These are phyloP conservation scores for Pseudogymnoascus sp. DNA, from an alignment of 2,329 filamentous ascomycete genomes.

Conservation along the genomic window DNA sequence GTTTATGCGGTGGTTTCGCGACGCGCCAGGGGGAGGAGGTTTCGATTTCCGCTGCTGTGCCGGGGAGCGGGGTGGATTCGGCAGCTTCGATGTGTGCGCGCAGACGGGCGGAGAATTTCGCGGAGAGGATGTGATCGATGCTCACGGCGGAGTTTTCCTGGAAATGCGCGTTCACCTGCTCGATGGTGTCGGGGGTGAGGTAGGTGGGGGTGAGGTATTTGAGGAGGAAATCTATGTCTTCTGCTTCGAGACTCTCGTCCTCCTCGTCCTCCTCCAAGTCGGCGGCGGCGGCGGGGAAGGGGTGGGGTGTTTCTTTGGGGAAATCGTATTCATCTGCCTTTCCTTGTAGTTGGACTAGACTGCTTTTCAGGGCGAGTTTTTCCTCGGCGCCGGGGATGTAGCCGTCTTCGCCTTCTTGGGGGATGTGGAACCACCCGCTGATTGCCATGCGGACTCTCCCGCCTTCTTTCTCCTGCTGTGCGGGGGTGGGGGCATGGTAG, in stretches of 20 bases:
- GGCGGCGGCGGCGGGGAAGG: slow-evolving; percentile 23
- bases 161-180: slow-evolving; percentile 73
- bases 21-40: slow-evolving; percentile 58
- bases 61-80: slow-evolving; percentile 43
- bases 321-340: slow-evolving; percentile 84
- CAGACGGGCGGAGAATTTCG: slow-evolving; percentile 68
- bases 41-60: slow-evolving; percentile 48
- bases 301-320: slow-evolving; percentile 54
- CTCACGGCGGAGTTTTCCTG: slow-evolving; percentile 76
- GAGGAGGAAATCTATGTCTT: slow-evolving; percentile 81
- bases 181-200: slow-evolving; percentile 82
- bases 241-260: slow-evolving; percentile 57
- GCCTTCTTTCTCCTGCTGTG: slow-evolving; percentile 58
- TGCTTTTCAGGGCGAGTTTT: slow-evolving; percentile 79
- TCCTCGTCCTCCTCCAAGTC: slow-evolving; percentile 22
- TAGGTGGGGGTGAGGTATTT: slow-evolving; percentile 87
- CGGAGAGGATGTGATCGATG: slow-evolving; percentile 67
- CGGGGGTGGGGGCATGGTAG: slow-evolving; percentile 58
- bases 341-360: slow-evolving; percentile 84
- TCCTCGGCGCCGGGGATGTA: slow-evolving; percentile 84
- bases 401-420: slow-evolving; percentile 86
- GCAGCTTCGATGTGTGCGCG: slow-evolving; percentile 60
- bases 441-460: slow-evolving; percentile 91
- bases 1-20: slow-evolving; percentile 86
- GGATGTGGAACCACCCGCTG: slow-evolving; percentile 98